A percentile compares a stretch with the other conserved stretches of the same genome.
Evolutionary conservation across 106 monocot species (phyloP).

Genomic region (Dendrobium officinale): DNA sequence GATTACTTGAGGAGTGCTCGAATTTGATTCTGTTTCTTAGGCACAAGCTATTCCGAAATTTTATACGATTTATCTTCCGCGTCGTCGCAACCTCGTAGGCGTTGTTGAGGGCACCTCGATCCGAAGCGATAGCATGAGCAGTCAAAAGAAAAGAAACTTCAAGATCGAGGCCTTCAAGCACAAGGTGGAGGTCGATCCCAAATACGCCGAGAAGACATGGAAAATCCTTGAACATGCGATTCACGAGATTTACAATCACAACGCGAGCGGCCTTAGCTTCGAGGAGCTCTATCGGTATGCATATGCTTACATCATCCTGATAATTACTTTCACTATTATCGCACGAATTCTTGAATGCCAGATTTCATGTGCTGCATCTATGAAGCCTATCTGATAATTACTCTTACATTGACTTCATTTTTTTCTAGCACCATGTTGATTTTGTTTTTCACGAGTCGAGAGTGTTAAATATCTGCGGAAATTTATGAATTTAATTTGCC

Average conservation of each 20-base stretch:
- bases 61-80: neutral
- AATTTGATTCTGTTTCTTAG: neutral
- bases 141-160: slow-evolving; percentile 65
- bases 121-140: slow-evolving; percentile 28
- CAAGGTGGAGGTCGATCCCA: slow-evolving; percentile 77
- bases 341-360: neutral
- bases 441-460: neutral
- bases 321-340: neutral
- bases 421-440: neutral
- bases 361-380: neutral
- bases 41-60: neutral
- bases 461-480: neutral
- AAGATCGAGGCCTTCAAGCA: slow-evolving; percentile 98
- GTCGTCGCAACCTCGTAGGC: neutral
- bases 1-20: neutral
- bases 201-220: slow-evolving; percentile 92
- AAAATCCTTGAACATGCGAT: slow-evolving; percentile 85
- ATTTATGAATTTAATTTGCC: neutral
- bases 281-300: slow-evolving; percentile 91
- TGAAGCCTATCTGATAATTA: neutral
- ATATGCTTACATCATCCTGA: neutral
- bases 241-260: slow-evolving; percentile 98
- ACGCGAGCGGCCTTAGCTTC: slow-evolving; percentile 91
- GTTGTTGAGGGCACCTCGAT: neutral
- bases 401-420: neutral